Evolutionary conservation across 306 rosid genomes (phyloP).

Genomic region (Trifolium subterraneum): DNA sequence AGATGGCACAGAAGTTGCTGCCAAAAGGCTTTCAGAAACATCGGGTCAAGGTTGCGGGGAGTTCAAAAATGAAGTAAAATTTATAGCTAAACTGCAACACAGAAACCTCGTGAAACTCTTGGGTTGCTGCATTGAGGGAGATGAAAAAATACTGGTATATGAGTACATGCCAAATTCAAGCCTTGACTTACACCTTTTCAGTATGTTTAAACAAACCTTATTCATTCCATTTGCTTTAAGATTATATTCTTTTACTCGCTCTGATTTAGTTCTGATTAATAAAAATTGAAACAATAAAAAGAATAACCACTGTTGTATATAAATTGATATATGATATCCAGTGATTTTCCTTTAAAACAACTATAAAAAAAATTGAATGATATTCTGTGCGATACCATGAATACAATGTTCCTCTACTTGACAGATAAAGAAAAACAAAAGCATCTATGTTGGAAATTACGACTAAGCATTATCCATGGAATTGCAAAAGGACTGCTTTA

Average conservation of each 20-base stretch:
- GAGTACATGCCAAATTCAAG: slow-evolving; percentile 51
- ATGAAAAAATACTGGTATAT: slow-evolving; percentile 62
- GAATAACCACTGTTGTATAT: no score
- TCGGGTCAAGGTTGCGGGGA: slow-evolving; percentile 66
- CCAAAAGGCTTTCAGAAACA: slow-evolving; percentile 58
- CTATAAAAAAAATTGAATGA: no score
- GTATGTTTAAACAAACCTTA: no score
- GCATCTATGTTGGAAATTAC: not conserved
- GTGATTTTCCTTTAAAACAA: no score
- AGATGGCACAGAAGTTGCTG: slow-evolving; percentile 59
- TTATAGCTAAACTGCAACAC: slow-evolving; percentile 58
- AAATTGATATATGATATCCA: no score
- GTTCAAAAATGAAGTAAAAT: slow-evolving; percentile 59
- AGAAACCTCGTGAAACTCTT: slow-evolving; percentile 66
- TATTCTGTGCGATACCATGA: not conserved
- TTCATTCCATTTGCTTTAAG: no score
- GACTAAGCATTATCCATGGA: not conserved
- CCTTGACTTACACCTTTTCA: no score
- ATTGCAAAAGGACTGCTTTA: not conserved
- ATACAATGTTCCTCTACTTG: not conserved
- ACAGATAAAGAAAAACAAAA: not conserved
- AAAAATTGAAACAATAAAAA: no score
- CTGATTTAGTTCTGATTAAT: no score
- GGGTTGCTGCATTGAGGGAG: slow-evolving; percentile 57
- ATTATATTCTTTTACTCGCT: no score